Conservation (phyloP, 495 filamentous ascomycete species). For the Aspergillus hancockii region DNA sequence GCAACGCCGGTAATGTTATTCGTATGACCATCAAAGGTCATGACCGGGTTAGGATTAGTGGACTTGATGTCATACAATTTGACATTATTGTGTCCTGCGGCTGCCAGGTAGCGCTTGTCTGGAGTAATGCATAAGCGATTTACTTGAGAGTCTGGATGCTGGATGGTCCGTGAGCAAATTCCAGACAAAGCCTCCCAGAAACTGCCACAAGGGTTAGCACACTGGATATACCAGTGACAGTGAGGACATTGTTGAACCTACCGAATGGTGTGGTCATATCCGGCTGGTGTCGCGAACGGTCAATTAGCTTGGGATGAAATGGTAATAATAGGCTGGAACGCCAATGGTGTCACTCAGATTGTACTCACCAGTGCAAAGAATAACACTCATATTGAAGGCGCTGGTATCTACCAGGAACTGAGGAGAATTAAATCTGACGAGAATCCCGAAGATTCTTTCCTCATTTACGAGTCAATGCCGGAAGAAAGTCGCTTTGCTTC, state of each 20-base stretch:
- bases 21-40: slow-evolving; percentile 93
- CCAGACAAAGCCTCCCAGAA: slow-evolving; percentile 99
- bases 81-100: slow-evolving; percentile 90
- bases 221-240: neutral
- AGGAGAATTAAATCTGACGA: slow-evolving; percentile 7
- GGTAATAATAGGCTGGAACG: neutral
- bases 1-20: slow-evolving; percentile 94
- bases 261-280: slow-evolving; percentile 99
- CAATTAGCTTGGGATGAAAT: neutral
- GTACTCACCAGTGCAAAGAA: slow-evolving; percentile 77
- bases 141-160: slow-evolving; percentile 96
- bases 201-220: slow-evolving; percentile 41
- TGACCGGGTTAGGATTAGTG: slow-evolving; percentile 86
- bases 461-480: slow-evolving; percentile 3
- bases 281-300: slow-evolving; percentile 56
- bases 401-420: neutral
- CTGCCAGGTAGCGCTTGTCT: slow-evolving; percentile 93
- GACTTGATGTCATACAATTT: slow-evolving; percentile 98
- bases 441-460: neutral
- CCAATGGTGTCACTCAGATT: slow-evolving; percentile 39
- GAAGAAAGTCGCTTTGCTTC: slow-evolving; percentile 11
- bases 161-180: slow-evolving; percentile 96
- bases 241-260: slow-evolving; percentile 41
- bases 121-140: slow-evolving; percentile 98
- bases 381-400: slow-evolving; percentile 69